A percentile compares a stretch with the other conserved stretches of the same genome.
Conservation (phyloP, 768 basidiomycete genomes). For the Russula olivacea region DNA sequence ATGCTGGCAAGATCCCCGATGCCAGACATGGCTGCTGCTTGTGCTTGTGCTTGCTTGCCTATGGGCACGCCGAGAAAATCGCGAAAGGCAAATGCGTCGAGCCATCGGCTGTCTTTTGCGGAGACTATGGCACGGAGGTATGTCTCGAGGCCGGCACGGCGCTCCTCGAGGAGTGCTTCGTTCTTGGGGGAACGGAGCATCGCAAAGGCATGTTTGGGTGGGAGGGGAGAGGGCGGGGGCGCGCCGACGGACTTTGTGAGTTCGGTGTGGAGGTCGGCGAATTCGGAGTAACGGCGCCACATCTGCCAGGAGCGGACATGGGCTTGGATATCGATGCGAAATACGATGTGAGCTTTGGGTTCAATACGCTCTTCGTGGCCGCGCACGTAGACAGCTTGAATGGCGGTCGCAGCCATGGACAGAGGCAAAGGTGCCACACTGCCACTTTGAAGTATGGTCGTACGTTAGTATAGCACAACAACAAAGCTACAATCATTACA, state of each 20-base stretch:
- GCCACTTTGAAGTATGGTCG: background rate
- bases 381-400: conserved; percentile 69
- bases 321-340: conserved; percentile 77
- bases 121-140: conserved; percentile 85
- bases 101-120: conserved; percentile 77
- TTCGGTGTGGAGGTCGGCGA: conserved; percentile 79
- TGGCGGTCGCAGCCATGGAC: conserved; percentile 50
- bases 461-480: conserved; percentile 3
- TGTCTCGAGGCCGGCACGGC: conserved; percentile 66
- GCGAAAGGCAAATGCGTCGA: conserved; percentile 69
- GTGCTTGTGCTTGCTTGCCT: no score
- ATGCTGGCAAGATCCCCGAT: no score
- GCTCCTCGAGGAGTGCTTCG: conserved; percentile 65
- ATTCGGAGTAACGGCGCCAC: conserved; percentile 93
- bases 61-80: conserved; percentile 84
- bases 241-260: conserved; percentile 73
- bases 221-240: conserved; percentile 74
- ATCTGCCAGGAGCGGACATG: conserved; percentile 91
- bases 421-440: background rate
- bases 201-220: conserved; percentile 76
- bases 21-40: no score
- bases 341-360: conserved; percentile 79
- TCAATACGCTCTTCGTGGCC: conserved; percentile 58
- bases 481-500: conserved; percentile 12
- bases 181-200: conserved; percentile 56